Percentiles rank a stretch among this genome's conserved stretches.
Conservation (phyloP, 2,329 filamentous ascomycete species). For the Clathrospora elynae region DNA sequence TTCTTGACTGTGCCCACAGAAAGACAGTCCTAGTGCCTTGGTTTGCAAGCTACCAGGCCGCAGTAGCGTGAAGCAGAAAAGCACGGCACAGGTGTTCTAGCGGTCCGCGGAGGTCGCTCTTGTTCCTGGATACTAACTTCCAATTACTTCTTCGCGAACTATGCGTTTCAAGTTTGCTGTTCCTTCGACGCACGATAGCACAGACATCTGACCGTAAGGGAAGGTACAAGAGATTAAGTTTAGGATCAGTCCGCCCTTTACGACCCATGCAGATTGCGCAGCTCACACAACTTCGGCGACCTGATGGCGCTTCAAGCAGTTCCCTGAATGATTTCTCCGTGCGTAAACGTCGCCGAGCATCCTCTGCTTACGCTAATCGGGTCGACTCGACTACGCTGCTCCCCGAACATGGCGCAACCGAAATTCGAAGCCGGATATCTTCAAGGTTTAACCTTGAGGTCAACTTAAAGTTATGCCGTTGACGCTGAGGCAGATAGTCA, state of each 20-base stretch:
- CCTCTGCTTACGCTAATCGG: slow-evolving; percentile 8
- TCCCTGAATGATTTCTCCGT: slow-evolving; percentile 18
- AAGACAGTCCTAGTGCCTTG: slow-evolving; percentile 1
- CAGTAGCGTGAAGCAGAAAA: slow-evolving; percentile 10
- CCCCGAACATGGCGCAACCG: slow-evolving; percentile 4
- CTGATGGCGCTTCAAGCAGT: slow-evolving; percentile 17
- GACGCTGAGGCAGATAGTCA: too few relatives aligned
- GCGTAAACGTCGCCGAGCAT: slow-evolving; percentile 7
- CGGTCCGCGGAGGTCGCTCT: slow-evolving; percentile 3
- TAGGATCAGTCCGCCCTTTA: slow-evolving; percentile 7
- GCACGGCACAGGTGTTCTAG: slow-evolving; percentile 2
- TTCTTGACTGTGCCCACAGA: slow-evolving; percentile 7
- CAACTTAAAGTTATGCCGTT: too few relatives aligned
- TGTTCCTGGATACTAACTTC: slow-evolving; percentile 16
- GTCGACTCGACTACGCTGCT: slow-evolving; percentile 1
- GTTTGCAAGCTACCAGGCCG: slow-evolving; percentile 5
- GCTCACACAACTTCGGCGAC: slow-evolving; percentile 10
- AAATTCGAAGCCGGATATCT: slow-evolving; percentile 3
- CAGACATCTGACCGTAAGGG: slow-evolving; percentile 11
- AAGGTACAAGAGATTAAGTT: slow-evolving; percentile 11
- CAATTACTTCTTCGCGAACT: slow-evolving; percentile 8
- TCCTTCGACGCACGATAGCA: slow-evolving; percentile 8
- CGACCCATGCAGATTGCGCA: slow-evolving; percentile 11
- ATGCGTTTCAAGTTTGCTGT: slow-evolving; percentile 6
- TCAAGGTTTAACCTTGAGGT: too few relatives aligned